Evolutionary conservation across 345 rosid genomes (phyloP), one percentile per base, ranked within the genome.

Genomic region (Eucalyptus globulus): DNA sequence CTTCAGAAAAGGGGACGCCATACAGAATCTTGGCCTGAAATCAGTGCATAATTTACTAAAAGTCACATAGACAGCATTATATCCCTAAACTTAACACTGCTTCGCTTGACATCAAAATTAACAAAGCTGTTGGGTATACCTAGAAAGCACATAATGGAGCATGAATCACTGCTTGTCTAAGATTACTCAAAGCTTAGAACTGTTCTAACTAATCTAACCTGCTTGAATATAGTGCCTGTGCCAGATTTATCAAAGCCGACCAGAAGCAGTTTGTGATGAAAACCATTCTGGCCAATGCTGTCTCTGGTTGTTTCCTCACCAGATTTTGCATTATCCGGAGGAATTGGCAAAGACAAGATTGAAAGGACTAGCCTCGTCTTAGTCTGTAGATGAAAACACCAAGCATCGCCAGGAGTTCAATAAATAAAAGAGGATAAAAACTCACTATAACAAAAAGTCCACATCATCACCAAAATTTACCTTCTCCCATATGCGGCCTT

Each of bases 201-300:
- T 88, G 8, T 16, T 44, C 24, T 49, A 72, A 65, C 83, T 89
- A 45, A 54, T 47, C 90, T 89, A 87, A 95, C 99, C 95, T 97
- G 97, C 92, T 97, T 97, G 92, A 95, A 95, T 87, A 97, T 90
- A 67, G 99, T 95, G 89, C 98, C 93, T 6, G 97, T 94, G 91
- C 99, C 99, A 49, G 98, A 95, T 87, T 95, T 95, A 89, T 91
- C 93, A 72, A 88, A 90, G 89, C 98, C 99, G 45, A 97, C 93
- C 80, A 98, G 94, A 91, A 98, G 96, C 91, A 96, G 93, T 87
- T 92, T 97, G 86, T 65, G 87, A 86, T 80, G 87, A 87, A 93
- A 91, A 87, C 24, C 86, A 89, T 92, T 93, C 80, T 90, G 92
- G 58, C 89, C 93, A 86, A 6, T 31, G 49, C 60, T 80, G 80